These are phyloP conservation scores for Cicer judaicum DNA, from an alignment of 306 rosid genomes.

Conservation along the genomic window DNA sequence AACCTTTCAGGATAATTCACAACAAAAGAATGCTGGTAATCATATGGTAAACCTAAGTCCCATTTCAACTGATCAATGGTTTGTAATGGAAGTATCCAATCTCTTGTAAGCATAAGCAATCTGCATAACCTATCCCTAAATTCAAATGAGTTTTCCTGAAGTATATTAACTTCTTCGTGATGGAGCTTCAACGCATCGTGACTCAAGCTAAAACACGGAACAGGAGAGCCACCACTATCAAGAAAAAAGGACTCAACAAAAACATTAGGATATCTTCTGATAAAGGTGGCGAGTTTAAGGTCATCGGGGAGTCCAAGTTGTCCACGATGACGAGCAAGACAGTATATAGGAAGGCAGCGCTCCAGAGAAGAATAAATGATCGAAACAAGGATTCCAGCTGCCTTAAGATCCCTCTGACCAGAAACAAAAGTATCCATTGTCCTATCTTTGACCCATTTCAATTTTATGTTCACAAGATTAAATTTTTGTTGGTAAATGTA, in stretches of 20 bases:
- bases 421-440: conserved; percentile 69
- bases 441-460: conserved; percentile 90
- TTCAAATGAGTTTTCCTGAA: conserved; percentile 53
- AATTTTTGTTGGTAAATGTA: conserved; percentile 61
- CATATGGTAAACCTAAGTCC: conserved; percentile 90
- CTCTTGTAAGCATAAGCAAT: conserved; percentile 80
- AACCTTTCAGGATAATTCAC: conserved; percentile 56
- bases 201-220: conserved; percentile 73
- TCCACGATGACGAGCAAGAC: conserved; percentile 59
- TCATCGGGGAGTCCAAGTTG: conserved; percentile 78
- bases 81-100: conserved; percentile 74
- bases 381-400: conserved; percentile 70
- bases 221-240: conserved; percentile 71
- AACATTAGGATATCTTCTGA: conserved; percentile 78
- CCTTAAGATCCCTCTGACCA: conserved; percentile 71
- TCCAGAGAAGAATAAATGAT: conserved; percentile 58
- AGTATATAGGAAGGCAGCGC: conserved; percentile 67
- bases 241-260: conserved; percentile 63
- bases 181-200: conserved; percentile 57
- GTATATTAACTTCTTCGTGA: conserved; percentile 49
- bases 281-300: conserved; percentile 68
- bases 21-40: conserved; percentile 68
- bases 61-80: conserved; percentile 87
- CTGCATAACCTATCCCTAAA: conserved; percentile 70
- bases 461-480: conserved; percentile 73